Evolutionary conservation across 768 basidiomycete species (phyloP).

Genomic region (Clavulina sp.): DNA sequence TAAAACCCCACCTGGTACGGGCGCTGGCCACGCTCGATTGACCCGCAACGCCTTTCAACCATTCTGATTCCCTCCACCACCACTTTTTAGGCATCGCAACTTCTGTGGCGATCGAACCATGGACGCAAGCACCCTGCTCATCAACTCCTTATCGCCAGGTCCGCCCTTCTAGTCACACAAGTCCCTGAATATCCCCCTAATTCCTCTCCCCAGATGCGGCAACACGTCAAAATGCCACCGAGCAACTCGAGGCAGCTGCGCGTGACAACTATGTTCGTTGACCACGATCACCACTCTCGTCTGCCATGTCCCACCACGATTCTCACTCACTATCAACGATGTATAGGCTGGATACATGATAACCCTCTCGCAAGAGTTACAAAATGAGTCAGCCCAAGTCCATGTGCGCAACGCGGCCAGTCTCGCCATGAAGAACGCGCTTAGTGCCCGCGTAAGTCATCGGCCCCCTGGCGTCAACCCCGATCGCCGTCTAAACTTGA

Average conservation of each 20-base stretch:
- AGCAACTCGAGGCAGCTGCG: slow-evolving; percentile 73
- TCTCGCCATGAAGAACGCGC: slow-evolving; percentile 88
- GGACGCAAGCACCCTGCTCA: slow-evolving; percentile 82
- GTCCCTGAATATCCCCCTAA: neutral
- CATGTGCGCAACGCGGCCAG: slow-evolving; percentile 91
- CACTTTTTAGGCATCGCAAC: neutral
- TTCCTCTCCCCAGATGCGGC: slow-evolving; percentile 41
- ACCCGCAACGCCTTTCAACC: too few relatives aligned
- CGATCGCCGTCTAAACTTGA: slow-evolving; percentile 3
- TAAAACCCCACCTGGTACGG: too few relatives aligned
- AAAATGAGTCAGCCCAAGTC: slow-evolving; percentile 47
- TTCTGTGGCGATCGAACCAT: slow-evolving; percentile 28
- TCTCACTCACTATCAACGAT: too few relatives aligned
- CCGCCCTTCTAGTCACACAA: slow-evolving; percentile 17
- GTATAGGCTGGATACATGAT: slow-evolving; percentile 79
- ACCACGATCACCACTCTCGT: neutral
- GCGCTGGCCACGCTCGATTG: too few relatives aligned
- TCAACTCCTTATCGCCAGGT: slow-evolving; percentile 86
- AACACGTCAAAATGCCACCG: slow-evolving; percentile 83
- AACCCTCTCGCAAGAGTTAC: slow-evolving; percentile 73
- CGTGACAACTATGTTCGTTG: slow-evolving; percentile 74
- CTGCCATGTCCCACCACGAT: neutral
- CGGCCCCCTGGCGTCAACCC: neutral
- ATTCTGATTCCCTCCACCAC: neutral
- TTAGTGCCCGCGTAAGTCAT: slow-evolving; percentile 66